Evolutionary conservation across 2,329 filamentous ascomycete genomes (phyloP).

Genomic region (Fusarium nelsonii): DNA sequence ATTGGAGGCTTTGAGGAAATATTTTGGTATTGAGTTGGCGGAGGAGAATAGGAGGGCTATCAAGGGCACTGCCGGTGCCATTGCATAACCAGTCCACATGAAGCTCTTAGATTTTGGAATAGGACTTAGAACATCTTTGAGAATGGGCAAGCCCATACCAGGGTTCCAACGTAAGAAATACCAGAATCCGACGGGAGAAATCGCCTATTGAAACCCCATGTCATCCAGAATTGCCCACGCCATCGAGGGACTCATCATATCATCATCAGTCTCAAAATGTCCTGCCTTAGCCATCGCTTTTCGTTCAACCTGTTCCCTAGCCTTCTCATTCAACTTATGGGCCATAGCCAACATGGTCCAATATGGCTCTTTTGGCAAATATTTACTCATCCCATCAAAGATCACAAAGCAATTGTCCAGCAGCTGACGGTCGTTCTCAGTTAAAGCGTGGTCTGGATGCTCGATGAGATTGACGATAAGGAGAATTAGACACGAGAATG

Average conservation of each 20-base stretch:
- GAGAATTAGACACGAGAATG: conserved; percentile 31
- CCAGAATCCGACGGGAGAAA: not conserved
- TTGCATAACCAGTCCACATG: not conserved
- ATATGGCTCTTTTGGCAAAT: conserved; percentile 11
- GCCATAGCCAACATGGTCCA: conserved; percentile 25
- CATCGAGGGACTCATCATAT: conserved; percentile 20
- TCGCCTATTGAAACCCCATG: conserved; percentile 19
- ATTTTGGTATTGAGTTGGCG: conserved; percentile 18
- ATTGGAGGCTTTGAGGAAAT: conserved; percentile 3
- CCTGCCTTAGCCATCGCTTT: not conserved
- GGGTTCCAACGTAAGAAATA: too few relatives aligned
- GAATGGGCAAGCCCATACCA: not conserved
- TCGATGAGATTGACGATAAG: conserved; percentile 43
- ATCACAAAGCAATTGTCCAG: conserved; percentile 14
- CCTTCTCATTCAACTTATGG: conserved; percentile 32
- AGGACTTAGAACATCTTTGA: not conserved
- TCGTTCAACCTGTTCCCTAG: conserved; percentile 30
- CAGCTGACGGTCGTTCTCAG: conserved; percentile 9
- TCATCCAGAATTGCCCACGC: conserved; percentile 32
- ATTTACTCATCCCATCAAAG: not conserved
- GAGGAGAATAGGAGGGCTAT: conserved; percentile 17
- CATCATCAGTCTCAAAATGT: not conserved
- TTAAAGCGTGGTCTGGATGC: conserved; percentile 22
- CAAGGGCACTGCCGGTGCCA: conserved; percentile 12
- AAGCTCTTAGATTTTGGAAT: too few relatives aligned